Base-by-base conservation (phyloP, 176 grass and related monocot species). In the Canna indica region DNA sequence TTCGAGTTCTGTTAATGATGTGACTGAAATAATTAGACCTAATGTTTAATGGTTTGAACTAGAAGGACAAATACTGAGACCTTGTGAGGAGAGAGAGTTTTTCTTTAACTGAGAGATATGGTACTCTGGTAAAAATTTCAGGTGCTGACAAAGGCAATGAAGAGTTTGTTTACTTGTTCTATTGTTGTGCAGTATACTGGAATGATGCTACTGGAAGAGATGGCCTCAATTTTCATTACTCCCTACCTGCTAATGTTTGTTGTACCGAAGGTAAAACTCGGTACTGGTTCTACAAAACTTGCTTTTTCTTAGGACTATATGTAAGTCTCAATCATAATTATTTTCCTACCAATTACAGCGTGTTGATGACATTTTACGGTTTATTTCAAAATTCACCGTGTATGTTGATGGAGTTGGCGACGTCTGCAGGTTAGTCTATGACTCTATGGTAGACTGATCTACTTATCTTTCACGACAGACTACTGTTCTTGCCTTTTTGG, bases 181-280 rank as follows among this genome's bases (percentile, higher is more conserved):
- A 22, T 67, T n/a, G 1, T 47, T 38, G 22, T 85, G 76, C 82
- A 99, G 95, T 99, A 94, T 73, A 99, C 95, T 17, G 82, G 91
- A 74, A 75, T 93, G 80, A 94, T 99, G 95, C 81, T 99, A 65
- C 67, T 99, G 70, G 95, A 99, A 74, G 95, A 99, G 84, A 99
- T 94, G 86, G 84, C 82, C 62, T 99, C 95, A 24, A 94, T 99
- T 73, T 84, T 99, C 59, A 75, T 99, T 70, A 88, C 90, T 58
- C 90, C 95, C 73, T 93, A 90, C 73, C 58, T 99, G 75, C 90
- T 99, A 62, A 94, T 99, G 73, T 94, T 88, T 78, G 80, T 84
- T 72, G 78, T 94, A 36, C 95, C 95, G 22, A 88, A 88, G 89
- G 95, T 99, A 94, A 76, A 81, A 26, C 66, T 80, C 68, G 81